Conservation (phyloP, 73 alveolate genomes). For the Symbiodinium natans region DNA sequence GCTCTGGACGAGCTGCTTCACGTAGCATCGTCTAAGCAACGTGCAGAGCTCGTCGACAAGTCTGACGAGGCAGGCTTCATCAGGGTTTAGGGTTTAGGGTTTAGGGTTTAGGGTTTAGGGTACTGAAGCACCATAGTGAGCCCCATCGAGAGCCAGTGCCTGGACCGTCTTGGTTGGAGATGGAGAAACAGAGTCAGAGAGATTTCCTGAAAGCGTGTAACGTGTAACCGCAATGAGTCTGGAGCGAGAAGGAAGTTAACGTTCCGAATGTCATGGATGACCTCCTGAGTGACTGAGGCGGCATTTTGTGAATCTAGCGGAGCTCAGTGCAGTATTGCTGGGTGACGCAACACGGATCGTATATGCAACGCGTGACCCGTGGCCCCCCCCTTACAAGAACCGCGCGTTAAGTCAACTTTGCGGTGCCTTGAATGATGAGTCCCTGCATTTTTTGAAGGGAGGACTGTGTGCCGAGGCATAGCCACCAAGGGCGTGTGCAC, state of each 20-base stretch:
- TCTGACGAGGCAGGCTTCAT: neutral
- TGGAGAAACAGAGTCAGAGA: neutral
- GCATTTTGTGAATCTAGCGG: no score
- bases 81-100: no score
- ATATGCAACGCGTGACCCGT: neutral
- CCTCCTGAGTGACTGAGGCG: neutral
- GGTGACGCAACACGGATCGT: neutral
- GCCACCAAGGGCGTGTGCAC: neutral
- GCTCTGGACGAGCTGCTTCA: neutral
- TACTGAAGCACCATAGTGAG: no score
- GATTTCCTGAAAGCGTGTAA: no score
- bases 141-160: neutral
- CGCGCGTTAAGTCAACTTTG: neutral
- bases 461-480: neutral
- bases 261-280: neutral
- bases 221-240: no score
- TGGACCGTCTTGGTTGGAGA: no score
- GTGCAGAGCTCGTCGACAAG: neutral
- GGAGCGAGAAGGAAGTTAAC: neutral
- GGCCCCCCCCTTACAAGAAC: neutral
- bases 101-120: no score
- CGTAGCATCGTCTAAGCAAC: neutral
- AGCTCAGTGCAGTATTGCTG: neutral
- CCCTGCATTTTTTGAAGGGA: neutral
- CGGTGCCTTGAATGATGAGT: neutral